Percentiles rank a stretch among this genome's conserved stretches.
These are phyloP conservation scores for Furcasterigmium sp. DNA, from an alignment of 2,329 filamentous ascomycete genomes.

Conservation along the genomic window DNA sequence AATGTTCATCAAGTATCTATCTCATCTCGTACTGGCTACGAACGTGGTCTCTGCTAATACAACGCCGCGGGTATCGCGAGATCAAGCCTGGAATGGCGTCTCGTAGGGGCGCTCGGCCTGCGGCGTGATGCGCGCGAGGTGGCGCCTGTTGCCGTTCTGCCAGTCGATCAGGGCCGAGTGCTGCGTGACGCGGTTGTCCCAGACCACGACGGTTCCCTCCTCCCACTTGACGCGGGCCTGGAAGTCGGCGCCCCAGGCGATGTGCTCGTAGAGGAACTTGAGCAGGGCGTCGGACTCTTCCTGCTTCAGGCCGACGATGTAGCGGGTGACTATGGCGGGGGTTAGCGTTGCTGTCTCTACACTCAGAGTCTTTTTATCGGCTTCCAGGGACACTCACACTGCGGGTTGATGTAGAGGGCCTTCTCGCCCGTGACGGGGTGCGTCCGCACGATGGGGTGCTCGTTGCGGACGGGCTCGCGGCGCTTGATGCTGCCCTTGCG, in stretches of 20 bases:
- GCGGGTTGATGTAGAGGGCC: constrained; percentile 21
- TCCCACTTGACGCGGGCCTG: constrained; percentile 74
- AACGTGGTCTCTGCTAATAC: too few relatives aligned
- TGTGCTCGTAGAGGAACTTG: constrained; percentile 73
- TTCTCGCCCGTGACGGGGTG: constrained; percentile 35
- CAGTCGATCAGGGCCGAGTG: constrained; percentile 80
- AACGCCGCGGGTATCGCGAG: too few relatives aligned
- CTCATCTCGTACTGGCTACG: not conserved
- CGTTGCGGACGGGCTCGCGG: constrained; percentile 36
- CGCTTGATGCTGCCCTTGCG: constrained; percentile 65
- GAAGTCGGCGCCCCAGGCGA: constrained; percentile 66
- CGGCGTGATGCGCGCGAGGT: constrained; percentile 76
- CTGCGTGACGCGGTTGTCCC: constrained; percentile 78
- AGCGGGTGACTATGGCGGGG: constrained; percentile 58
- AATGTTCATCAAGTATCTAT: not conserved
- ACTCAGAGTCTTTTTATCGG: too few relatives aligned
- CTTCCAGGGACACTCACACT: constrained; percentile 1
- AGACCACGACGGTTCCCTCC: constrained; percentile 74
- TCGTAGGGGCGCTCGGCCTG: constrained; percentile 75
- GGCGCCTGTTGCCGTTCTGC: constrained; percentile 71
- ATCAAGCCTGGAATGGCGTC: constrained; percentile 46
- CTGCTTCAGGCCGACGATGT: constrained; percentile 70
- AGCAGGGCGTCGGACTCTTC: constrained; percentile 70
- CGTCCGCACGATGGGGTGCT: constrained; percentile 40
- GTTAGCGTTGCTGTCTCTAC: constrained; percentile 38